A percentile compares a stretch with the other conserved stretches of the same genome.
Conservation (phyloP, 441 rosid species). For the Arabidopsis hybrid region DNA sequence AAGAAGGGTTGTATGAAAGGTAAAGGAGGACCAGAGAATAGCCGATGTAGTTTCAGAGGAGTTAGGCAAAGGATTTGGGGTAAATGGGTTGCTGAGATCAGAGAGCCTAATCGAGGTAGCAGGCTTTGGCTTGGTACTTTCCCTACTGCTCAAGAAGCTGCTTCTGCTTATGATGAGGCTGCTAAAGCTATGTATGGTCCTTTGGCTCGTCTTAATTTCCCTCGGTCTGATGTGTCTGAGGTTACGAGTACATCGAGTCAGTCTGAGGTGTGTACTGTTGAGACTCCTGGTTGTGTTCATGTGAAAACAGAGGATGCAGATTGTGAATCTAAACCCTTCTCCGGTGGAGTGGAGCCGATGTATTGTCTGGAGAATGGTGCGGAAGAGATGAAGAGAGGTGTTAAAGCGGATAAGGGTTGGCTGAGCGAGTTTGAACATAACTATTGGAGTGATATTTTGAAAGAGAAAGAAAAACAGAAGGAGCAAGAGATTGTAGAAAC, state of each 20-base stretch:
- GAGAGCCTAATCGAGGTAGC: conserved; percentile 73
- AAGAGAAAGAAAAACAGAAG: conserved; percentile 25
- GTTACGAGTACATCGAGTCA: conserved; percentile 44
- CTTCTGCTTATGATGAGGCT: conserved; percentile 78
- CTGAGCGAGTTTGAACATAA: conserved; percentile 24
- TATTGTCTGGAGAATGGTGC: neutral
- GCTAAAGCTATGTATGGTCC: conserved; percentile 76
- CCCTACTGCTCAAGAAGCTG: conserved; percentile 75
- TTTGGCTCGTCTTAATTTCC: conserved; percentile 67
- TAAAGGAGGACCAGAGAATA: conserved; percentile 87
- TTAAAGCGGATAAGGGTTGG: conserved; percentile 19
- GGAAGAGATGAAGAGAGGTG: neutral
- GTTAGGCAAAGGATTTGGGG: conserved; percentile 94
- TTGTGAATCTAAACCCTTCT: conserved; percentile 45
- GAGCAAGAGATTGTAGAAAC: conserved; percentile 5
- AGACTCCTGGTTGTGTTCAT: conserved; percentile 32
- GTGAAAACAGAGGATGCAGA: conserved; percentile 40
- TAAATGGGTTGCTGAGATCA: conserved; percentile 90
- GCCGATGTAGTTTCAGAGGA: conserved; percentile 62
- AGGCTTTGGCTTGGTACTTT: conserved; percentile 91
- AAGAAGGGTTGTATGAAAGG: conserved; percentile 93
- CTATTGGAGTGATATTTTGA: neutral
- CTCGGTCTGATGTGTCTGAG: conserved; percentile 42
- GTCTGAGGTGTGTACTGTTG: conserved; percentile 59
- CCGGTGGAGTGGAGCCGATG: neutral